Evolutionary conservation across 2,329 filamentous ascomycete genomes (phyloP), one percentile per base, ranked within the genome.

Genomic region (Penicillium sp.): DNA sequence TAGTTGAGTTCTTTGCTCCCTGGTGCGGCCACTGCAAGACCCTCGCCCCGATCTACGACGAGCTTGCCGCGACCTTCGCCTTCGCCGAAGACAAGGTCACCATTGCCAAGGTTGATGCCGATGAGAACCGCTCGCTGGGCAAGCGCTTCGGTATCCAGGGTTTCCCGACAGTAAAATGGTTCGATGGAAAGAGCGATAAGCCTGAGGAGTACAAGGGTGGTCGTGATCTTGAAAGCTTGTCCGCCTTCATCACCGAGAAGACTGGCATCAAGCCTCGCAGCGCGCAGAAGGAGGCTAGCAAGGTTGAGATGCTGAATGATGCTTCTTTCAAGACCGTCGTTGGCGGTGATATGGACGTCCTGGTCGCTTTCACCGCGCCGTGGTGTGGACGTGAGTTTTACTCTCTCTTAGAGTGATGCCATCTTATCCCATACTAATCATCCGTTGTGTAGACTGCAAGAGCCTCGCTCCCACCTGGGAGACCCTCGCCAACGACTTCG

Each of bases 1-100:
- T 99, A 26, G 91, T 97, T 66, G 92, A 97, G 75, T 99, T 99
- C 84, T 97, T 96, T 71, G 94, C 94, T 32, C 92, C 93, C 23
- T 99, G 94, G 94, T 99, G 94, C 71, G 95, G 94, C 30, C 94
- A 99, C 82, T 99, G 94, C 90, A 97, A 97, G 84, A 96, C 80
- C 70, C 88, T 99, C 32, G 94, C 94, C 14, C 95, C 94, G 46
- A 80, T 95, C 56, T 99, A 95, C 76, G 94, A 99, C 74, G 90
- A 99, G 72, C 85, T 99, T 40, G 94, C 85, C 43, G 74, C 80
- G 46, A 78, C 81, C 39, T 96, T 92, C 74, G 85, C 88, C 61
- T 85, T 83, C 68, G 85, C 86, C 61, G 78, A 91, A 78, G 80
- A 86, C 71, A 86, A 87, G 69, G 84, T 99, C 51, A 86, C 87